phyloP scores from a whole-genome alignment of 805 yeast genomes.

The Phaffomyces opuntiae region DNA sequence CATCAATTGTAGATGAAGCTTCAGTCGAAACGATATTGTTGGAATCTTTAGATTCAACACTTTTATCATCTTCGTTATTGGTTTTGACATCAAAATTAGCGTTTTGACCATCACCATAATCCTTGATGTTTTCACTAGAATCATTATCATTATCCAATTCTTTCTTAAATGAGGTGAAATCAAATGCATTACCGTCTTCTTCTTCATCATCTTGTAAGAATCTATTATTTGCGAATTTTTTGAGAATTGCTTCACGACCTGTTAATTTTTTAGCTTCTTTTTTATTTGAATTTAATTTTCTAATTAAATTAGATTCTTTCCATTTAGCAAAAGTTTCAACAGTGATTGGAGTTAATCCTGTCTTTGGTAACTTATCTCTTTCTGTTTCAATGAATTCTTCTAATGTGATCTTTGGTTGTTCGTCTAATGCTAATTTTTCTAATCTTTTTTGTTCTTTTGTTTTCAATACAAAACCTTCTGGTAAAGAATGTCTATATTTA shows the following conservation, averaged over 20 bases:
- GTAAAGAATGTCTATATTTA: conserved; percentile 91
- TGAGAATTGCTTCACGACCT: conserved; percentile 64
- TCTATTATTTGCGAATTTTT: conserved; percentile 36
- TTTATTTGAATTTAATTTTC: conserved; percentile 39
- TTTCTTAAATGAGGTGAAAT: conserved; percentile 32
- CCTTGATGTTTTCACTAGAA: conserved; percentile 5
- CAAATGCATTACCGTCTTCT: conserved; percentile 26
- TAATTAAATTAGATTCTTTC: conserved; percentile 65
- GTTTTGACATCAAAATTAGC: conserved; percentile 25
- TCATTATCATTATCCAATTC: conserved; percentile 16
- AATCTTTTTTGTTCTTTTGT: conserved; percentile 92
- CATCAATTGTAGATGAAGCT: conserved; percentile 2
- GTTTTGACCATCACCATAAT: conserved; percentile 11
- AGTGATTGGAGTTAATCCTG: conserved; percentile 79
- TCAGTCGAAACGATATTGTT: conserved; percentile 1
- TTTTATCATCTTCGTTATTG: conserved; percentile 23
- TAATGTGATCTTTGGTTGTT: conserved; percentile 82
- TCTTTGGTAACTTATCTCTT: conserved; percentile 70
- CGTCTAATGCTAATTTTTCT: conserved; percentile 78
- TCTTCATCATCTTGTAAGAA: conserved; percentile 18
- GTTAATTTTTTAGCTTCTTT: conserved; percentile 36
- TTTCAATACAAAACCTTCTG: conserved; percentile 94
- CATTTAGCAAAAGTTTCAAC: conserved; percentile 72
- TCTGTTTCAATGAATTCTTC: conserved; percentile 96
- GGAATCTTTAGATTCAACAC: conserved; percentile 2